Conservation (phyloP, 371 early-diverging fungal species). For the Cladochytrium tenue region DNA sequence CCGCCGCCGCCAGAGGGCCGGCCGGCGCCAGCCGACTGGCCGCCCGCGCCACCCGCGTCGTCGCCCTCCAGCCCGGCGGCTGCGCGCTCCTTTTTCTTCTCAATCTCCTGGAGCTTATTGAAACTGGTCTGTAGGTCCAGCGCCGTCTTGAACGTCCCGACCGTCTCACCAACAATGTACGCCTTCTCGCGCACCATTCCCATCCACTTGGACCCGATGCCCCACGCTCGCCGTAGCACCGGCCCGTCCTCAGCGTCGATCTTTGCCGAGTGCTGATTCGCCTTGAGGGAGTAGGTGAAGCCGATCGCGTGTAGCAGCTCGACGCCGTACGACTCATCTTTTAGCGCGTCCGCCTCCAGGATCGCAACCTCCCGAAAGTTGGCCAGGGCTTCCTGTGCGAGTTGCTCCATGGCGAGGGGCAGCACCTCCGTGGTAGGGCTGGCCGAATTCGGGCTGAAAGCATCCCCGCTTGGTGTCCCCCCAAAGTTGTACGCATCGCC, state of each 20-base stretch:
- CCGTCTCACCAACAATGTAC: conserved; percentile 86
- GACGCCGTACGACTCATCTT: conserved; percentile 85
- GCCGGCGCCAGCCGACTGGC: too few relatives aligned
- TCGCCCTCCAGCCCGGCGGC: conserved; percentile 31
- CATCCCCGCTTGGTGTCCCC: neutral
- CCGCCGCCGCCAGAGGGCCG: too few relatives aligned
- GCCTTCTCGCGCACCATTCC: conserved; percentile 45
- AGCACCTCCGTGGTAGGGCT: neutral
- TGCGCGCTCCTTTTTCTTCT: conserved; percentile 57
- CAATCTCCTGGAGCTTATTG: conserved; percentile 82
- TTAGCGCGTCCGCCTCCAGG: conserved; percentile 84
- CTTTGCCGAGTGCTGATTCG: conserved; percentile 73
- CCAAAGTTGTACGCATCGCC: neutral
- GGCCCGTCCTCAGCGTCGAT: conserved; percentile 42
- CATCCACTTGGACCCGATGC: conserved; percentile 33
- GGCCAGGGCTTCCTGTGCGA: conserved; percentile 34
- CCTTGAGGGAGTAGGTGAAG: conserved; percentile 81
- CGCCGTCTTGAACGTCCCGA: conserved; percentile 84
- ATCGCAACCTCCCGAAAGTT: conserved; percentile 67
- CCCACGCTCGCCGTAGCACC: conserved; percentile 40
- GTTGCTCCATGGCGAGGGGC: conserved; percentile 15
- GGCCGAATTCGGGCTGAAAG: neutral
- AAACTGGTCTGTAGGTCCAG: conserved; percentile 87
- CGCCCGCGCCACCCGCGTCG: conserved; percentile 41
- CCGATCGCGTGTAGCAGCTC: conserved; percentile 92